Conservation (phyloP, 805 yeast species). For the Candida nemodendra region DNA sequence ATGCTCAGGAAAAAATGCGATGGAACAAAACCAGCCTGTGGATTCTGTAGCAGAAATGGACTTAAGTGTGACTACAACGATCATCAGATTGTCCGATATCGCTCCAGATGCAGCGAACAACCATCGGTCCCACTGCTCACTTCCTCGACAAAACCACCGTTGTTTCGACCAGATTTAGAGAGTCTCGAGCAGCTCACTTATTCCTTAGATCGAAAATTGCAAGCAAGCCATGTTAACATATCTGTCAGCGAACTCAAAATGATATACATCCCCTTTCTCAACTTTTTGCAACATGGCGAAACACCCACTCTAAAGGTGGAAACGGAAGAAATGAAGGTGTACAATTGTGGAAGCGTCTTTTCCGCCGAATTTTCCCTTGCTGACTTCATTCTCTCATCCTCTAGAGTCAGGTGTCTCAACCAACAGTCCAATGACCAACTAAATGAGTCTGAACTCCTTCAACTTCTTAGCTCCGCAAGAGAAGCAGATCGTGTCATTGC, state of each 20-base stretch:
- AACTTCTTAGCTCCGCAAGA: neutral
- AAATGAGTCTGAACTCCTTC: neutral
- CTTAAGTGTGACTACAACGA: conserved; percentile 3
- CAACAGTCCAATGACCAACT: neutral
- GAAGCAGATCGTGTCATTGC: neutral
- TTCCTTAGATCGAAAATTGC: neutral
- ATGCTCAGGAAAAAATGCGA: conserved; percentile 7
- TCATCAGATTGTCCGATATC: neutral
- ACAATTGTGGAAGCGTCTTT: conserved; percentile 5
- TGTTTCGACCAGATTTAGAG: neutral
- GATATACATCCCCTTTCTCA: neutral
- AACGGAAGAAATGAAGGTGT: conserved; percentile 3
- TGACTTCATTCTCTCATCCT: conserved; percentile 9
- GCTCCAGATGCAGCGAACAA: neutral
- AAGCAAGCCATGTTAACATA: neutral
- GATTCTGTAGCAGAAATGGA: conserved; percentile 5
- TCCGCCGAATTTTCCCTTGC: conserved; percentile 4
- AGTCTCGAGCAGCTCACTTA: neutral
- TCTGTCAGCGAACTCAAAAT: neutral
- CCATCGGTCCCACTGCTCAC: neutral
- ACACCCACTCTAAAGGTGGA: conserved; percentile 7
- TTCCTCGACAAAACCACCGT: neutral
- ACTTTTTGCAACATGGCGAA: neutral
- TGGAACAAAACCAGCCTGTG: conserved; percentile 4
- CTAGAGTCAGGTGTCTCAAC: conserved; percentile 5